Base-by-base conservation (phyloP, 225 moss, liverwort and hornwort species). In the Pseudoscleropodium purum region DNA sequence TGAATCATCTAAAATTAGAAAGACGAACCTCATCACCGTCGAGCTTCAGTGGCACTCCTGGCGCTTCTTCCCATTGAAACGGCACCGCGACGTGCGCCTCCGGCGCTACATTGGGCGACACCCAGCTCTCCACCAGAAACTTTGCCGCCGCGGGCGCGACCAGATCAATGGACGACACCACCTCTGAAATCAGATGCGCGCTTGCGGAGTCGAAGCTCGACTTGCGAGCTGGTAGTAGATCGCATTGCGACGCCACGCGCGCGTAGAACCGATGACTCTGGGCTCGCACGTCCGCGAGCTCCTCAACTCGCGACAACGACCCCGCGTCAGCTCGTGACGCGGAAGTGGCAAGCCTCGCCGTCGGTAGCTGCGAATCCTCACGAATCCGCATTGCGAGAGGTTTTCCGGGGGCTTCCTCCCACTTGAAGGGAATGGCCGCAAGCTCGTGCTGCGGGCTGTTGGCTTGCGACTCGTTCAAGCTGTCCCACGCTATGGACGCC, bases 321-420 rank as follows among this genome's bases (percentile, higher is more conserved):
- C 34, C 26, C 21, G 47, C 39, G 43, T 88, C 83, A n/a, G 33
- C 27, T 87, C 70, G 60, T 20, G 88, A n/a, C 21, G 34, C 26
- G 1, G 73, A 63, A 13, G 74, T 82, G 36, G 74, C 73, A 31
- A 85, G 85, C 69, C 66, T 77, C 62, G 89, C 70, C 18, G 83
- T 83, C 30, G 62, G 33, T 25, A 69, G 67, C 60, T 60, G 85
- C 69, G 85, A 85, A 89, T 85, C 85, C 65, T 89, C 84, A 14
- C 85, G 84, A 57, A 85, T 51, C 24, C 88, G 82, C 88, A 41
- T 24, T 31, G 51, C 52, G 5, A 94, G 94, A 57, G 98, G 97
- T 85, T 96, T 98, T 10, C 98, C 98, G 11, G 98, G 98, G 11
- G 96, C 96, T 74, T 97, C 98, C 88, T 98, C 98, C 98, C 98